Conservation (phyloP, 2,329 filamentous ascomycete species). For the Aaosphaeria arxii region DNA sequence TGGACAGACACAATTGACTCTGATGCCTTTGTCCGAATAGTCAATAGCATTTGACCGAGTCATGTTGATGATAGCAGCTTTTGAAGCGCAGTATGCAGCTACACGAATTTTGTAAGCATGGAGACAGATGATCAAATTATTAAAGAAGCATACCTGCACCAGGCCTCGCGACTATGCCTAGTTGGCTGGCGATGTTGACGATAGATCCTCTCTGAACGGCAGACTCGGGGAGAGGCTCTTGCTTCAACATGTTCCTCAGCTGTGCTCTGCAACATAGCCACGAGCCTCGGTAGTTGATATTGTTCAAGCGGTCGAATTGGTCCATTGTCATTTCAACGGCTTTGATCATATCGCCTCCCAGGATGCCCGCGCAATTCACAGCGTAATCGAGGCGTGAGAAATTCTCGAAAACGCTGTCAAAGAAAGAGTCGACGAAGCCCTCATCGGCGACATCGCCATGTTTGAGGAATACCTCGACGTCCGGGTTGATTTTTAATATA, state of each 20-base stretch:
- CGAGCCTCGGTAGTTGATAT: conserved; percentile 55
- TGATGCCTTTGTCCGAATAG: conserved; percentile 46
- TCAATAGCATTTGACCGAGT: conserved; percentile 54
- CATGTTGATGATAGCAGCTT: conserved; percentile 55
- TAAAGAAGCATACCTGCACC: not conserved
- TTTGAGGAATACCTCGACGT: conserved; percentile 33
- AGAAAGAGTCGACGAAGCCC: conserved; percentile 44
- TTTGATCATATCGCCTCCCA: conserved; percentile 35
- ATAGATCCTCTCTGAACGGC: conserved; percentile 40
- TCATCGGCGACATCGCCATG: conserved; percentile 51
- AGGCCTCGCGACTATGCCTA: conserved; percentile 35
- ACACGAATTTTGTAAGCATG: not conserved
- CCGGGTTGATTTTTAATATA: conserved; percentile 15
- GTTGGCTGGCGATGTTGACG: conserved; percentile 52
- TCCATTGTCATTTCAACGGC: conserved; percentile 40
- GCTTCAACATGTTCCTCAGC: conserved; percentile 47
- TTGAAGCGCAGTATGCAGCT: conserved; percentile 55
- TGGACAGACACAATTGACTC: conserved; percentile 58
- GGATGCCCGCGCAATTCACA: conserved; percentile 55
- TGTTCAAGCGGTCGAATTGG: conserved; percentile 51
- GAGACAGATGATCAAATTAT: not conserved
- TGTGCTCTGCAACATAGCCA: conserved; percentile 54
- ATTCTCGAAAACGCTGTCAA: conserved; percentile 23
- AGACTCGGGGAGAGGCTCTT: conserved; percentile 31
- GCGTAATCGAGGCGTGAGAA: conserved; percentile 55